Evolutionary conservation across 2,329 filamentous ascomycete species (phyloP).

Genomic region (Xylaria hypoxylon): DNA sequence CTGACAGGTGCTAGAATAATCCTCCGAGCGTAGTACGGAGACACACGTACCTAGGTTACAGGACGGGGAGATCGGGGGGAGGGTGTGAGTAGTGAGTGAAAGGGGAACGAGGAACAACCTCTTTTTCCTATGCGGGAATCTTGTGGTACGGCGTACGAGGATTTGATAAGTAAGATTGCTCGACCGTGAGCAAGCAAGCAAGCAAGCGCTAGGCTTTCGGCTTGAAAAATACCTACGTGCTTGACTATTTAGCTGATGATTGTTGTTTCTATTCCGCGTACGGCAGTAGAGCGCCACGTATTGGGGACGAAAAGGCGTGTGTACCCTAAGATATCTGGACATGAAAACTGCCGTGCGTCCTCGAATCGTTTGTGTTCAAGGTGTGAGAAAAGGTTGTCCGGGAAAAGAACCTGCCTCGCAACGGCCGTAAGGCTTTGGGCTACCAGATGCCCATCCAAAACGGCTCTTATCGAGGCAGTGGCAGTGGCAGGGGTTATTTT

Average conservation of each 20-base stretch:
- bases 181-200: background rate
- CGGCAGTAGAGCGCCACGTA: slow-evolving; percentile 18
- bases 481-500: too few species aligned
- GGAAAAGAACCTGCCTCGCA: slow-evolving; percentile 16
- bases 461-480: background rate
- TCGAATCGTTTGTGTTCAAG: slow-evolving; percentile 18
- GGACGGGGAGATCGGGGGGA: background rate
- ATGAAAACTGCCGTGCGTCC: slow-evolving; percentile 25
- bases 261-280: background rate
- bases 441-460: background rate
- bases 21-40: slow-evolving; percentile 24
- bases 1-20: slow-evolving; percentile 27
- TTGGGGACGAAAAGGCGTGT: background rate
- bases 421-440: slow-evolving; percentile 37
- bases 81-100: slow-evolving; percentile 3
- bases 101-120: background rate
- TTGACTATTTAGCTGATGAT: background rate
- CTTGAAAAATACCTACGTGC: background rate
- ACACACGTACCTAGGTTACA: background rate
- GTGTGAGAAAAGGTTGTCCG: slow-evolving; percentile 12
- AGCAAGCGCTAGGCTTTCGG: background rate
- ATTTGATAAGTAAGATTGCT: slow-evolving; percentile 7
- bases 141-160: background rate
- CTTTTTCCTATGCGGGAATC: background rate
- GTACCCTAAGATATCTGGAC: slow-evolving; percentile 11